A percentile compares a stretch with the other conserved stretches of the same genome.
Conservation (phyloP, 2,329 filamentous ascomycete genomes). For the Fusarium acutatum region DNA sequence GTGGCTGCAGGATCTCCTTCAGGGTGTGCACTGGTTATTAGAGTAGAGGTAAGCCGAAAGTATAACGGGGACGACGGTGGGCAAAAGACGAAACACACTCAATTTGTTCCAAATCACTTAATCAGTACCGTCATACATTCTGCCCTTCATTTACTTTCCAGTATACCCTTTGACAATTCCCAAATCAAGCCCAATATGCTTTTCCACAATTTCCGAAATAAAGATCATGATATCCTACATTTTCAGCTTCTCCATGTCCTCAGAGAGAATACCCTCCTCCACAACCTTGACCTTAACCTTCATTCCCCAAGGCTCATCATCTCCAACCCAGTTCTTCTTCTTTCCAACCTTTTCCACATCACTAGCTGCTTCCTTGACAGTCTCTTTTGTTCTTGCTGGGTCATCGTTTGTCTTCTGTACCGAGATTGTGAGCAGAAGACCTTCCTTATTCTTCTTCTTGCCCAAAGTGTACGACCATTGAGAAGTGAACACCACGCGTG, state of each 20-base stretch:
- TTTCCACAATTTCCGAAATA: background rate
- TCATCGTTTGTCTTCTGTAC: conserved; percentile 50
- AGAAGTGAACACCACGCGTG: conserved; percentile 51
- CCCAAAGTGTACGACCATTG: conserved; percentile 53
- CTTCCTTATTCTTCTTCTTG: conserved; percentile 50
- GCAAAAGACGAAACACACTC: background rate
- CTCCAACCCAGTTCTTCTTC: conserved; percentile 62
- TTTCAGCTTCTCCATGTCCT: background rate
- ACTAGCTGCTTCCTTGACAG: conserved; percentile 50
- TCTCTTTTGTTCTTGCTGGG: conserved; percentile 51
- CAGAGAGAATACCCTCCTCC: conserved; percentile 43
- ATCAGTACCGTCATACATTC: background rate
- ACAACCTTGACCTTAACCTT: conserved; percentile 48
- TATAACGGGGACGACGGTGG: no score
- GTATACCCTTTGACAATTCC: background rate
- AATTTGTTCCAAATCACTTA: background rate
- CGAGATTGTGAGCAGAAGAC: conserved; percentile 54
- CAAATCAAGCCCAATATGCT: background rate
- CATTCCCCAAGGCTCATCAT: conserved; percentile 49
- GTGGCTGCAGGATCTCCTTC: conserved; percentile 44
- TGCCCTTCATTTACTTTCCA: background rate
- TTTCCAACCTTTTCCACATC: conserved; percentile 65
- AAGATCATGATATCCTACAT: background rate
- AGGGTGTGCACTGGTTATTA: conserved; percentile 36
- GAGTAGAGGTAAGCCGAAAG: background rate